Evolutionary conservation across 2,329 filamentous ascomycete species (phyloP), one percentile per base, ranked within the genome.

Genomic region (Alternaria sp.): DNA sequence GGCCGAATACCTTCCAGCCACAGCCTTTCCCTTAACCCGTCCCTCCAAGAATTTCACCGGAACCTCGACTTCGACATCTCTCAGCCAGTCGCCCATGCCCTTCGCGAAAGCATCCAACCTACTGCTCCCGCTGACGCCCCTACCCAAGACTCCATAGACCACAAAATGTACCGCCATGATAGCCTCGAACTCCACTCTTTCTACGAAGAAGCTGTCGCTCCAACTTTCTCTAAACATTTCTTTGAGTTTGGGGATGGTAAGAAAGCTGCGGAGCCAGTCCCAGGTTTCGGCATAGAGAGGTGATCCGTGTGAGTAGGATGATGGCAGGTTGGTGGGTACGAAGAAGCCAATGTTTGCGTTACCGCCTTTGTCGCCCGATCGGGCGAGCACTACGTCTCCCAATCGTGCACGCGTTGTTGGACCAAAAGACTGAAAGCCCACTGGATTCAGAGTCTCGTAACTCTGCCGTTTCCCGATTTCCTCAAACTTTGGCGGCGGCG

Each of bases 71-170:
- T 79, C 68, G 48, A 75, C 76, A 59, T 81, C 82, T 25, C 83
- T 69, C 34, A 85, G 66, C 70, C 82, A 86, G 74, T 86, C 84
- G 14, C 79, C 82, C 66, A 86, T 85, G 0, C 84, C 83, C 67
- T 87, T 87, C 1, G 82, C 85, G 63, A 86, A 74, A 11, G 75
- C 74, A 74, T 87, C 85, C 18, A 87, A 63, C 40, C 79, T 68
- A 25, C 73, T 78, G 10, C 81, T 82, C 57, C 83, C 84, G 62
- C 83, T 86, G 4, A 86, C 77, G 8, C 79, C 79, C 12, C 75
- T 55, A 4, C 76, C 78, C 38, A 80, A 48, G 36, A 79, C 72
- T 2, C 76, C 76, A 64, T 80, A 78, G 7, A 80, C 69, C 2
- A 81, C 74, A 54, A 78, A 78, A 54, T 79, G 75, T 46, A 78